Base-by-base conservation (phyloP, 2,329 filamentous ascomycete species). In the Paracorniculantispora psalliotae region DNA sequence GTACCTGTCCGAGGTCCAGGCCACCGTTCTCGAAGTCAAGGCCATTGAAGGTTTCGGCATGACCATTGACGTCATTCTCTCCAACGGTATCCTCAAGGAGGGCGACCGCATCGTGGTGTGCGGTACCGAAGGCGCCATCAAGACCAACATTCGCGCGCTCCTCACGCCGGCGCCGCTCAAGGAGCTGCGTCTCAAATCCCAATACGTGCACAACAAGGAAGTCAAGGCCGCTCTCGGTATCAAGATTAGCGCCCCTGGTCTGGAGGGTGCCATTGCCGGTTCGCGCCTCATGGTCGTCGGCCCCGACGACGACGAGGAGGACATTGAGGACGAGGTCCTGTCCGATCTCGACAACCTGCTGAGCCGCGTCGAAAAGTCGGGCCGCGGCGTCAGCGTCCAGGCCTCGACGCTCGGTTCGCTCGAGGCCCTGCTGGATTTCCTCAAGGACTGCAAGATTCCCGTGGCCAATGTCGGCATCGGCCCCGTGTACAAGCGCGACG, bases 151-250 rank as follows among this genome's bases (percentile, higher is more conserved):
- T 68, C 86, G 94, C 77, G 96, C 94, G 15, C 82, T 99, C 26
- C 81, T 99, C 55, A 99, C 94, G 3, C 94, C 94, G 1, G 92
- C 92, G 12, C 90, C 92, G 61, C 86, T 99, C 72, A 94, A 91
- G 71, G 94, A 99, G 73, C 77, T 99, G 64, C 92, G 96, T 73
- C 85, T 99, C 68, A 97, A 97, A 78, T 96, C 92, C 3, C 84
- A 88, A 63, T 99, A 99, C 69, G 93, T 99, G 30, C 96, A 99
- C 80, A 97, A 99, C 80, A 97, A 99, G 80, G 92, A 96, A 74
- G 92, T 97, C 78, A 99, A 97, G 81, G 94, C 96, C 21, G 92
- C 94, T 9, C 84, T 99, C 69, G 94, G 94, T 89, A 91, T 99
- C 74, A 99, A 99, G 84, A 97, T 99, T 71, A 92, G 92, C 63